Conservation (phyloP, 371 early-diverging fungal species). For the Apophysomyces variabilis region DNA sequence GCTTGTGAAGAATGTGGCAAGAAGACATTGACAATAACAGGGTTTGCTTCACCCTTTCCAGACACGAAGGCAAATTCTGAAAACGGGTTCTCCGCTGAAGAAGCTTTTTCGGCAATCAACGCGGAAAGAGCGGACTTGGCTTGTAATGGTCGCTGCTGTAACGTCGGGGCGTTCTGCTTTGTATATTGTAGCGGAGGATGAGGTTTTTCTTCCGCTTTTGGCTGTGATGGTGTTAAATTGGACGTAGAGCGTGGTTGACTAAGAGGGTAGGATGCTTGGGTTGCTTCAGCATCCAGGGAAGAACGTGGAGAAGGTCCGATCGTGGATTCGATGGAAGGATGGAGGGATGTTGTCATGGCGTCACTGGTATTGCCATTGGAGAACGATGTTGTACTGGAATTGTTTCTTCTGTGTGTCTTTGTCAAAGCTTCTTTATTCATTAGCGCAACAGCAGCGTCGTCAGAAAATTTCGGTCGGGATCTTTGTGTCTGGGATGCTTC, state of each 20-base stretch:
- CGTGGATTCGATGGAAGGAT: slow-evolving; percentile 51
- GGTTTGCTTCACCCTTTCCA: slow-evolving; percentile 63
- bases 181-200: slow-evolving; percentile 16
- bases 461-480: slow-evolving; percentile 18
- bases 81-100: slow-evolving; percentile 75
- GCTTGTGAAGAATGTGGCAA: slow-evolving; percentile 59
- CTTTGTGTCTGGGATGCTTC: slow-evolving; percentile 28
- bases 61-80: slow-evolving; percentile 68
- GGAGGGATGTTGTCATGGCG: slow-evolving; percentile 25
- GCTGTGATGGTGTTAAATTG: background rate
- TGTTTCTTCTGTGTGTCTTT: slow-evolving; percentile 24
- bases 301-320: slow-evolving; percentile 50
- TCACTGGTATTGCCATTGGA: slow-evolving; percentile 26
- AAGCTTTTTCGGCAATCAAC: slow-evolving; percentile 64
- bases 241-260: slow-evolving; percentile 2
- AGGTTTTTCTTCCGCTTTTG: slow-evolving; percentile 11
- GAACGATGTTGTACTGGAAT: slow-evolving; percentile 24
- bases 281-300: slow-evolving; percentile 29
- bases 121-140: slow-evolving; percentile 63
- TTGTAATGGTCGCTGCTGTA: slow-evolving; percentile 1
- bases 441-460: slow-evolving; percentile 11
- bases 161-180: slow-evolving; percentile 1
- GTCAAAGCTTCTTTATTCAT: slow-evolving; percentile 23
- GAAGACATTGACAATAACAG: slow-evolving; percentile 70
- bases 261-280: slow-evolving; percentile 21